Evolutionary conservation across 768 basidiomycete genomes (phyloP), one percentile per base, ranked within the genome.

Genomic region (Tricholoma hemisulphureum): DNA sequence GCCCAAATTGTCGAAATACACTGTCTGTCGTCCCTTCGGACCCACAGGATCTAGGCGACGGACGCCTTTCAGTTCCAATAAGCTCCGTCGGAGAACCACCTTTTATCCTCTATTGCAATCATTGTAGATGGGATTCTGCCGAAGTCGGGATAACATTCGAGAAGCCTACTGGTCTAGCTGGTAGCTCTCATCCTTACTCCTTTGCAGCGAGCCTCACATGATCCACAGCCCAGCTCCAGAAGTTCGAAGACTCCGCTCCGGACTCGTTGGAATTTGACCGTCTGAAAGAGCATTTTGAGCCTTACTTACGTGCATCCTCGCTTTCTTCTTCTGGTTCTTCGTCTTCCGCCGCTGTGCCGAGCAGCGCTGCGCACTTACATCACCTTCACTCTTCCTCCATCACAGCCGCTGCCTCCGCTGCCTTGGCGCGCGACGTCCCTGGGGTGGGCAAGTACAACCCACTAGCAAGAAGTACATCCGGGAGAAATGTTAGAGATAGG

Each of bases 261-360:
- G 93, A 92, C 57, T 83, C 85, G 10, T 75, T 94, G 61, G 95
- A 97, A 72, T 95, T 97, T 67, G 97, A 99, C 64, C 84, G 89
- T 59, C 73, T 99, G 65, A 96, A 96, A 75, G 94, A 97, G 66
- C 95, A 98, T 73, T 95, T 98, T 77, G 97, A 98, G 70, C 91
- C 93, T 55, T 91, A 93, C 78, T 76, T 99, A 73, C 87, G 93
- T 74, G 84, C 89, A 80, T 86, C 90, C 60, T 83, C 87, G 58
- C 78, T 84, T 73, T 86, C 88, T 67, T 80, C 87, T 73, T 86
- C 86, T 70, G 78, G 83, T 66, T 74, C 80, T 48, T 66, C 74
- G 78, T 65, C 70, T 53, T 72, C 75, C 65, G 64, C 71, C 59
- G 75, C 80, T 70, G 67, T 75, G 56, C 75, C 75, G 60, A 79